A percentile compares a stretch with the other conserved stretches of the same genome.
phyloP scores from a whole-genome alignment of 805 yeast species.

The Yamadazyma ubonensis region DNA sequence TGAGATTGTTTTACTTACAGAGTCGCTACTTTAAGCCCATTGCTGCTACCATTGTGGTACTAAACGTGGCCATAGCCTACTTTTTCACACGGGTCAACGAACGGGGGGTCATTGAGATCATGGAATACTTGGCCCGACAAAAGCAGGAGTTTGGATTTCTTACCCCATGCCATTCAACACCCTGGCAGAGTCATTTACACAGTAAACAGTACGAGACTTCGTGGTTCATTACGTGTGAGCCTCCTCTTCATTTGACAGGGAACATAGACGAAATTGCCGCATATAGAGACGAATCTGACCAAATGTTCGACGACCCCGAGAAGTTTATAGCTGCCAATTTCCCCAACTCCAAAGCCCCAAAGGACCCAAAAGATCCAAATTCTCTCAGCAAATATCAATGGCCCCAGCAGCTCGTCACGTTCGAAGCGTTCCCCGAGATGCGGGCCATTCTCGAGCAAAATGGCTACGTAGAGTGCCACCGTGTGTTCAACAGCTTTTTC shows the following conservation, averaged over 20 bases:
- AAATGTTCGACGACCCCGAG: constrained; percentile 66
- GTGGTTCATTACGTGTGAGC: constrained; percentile 90
- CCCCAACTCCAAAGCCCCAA: constrained; percentile 21
- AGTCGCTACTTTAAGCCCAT: constrained; percentile 10
- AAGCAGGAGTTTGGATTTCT: constrained; percentile 65
- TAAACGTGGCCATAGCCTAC: constrained; percentile 44
- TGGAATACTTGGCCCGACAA: constrained; percentile 43
- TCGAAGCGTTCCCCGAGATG: constrained; percentile 57
- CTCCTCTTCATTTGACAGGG: constrained; percentile 57
- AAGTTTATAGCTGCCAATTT: constrained; percentile 55
- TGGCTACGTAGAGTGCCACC: constrained; percentile 43
- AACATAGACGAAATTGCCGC: constrained; percentile 24
- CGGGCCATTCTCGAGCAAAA: constrained; percentile 38
- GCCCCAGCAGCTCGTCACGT: constrained; percentile 76
- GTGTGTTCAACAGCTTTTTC: constrained; percentile 74
- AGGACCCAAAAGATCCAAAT: constrained; percentile 4
- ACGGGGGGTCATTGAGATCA: constrained; percentile 76
- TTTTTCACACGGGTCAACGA: constrained; percentile 74
- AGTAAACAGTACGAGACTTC: constrained; percentile 42
- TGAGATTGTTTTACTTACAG: constrained; percentile 12
- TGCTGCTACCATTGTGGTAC: constrained; percentile 22
- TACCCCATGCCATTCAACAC: constrained; percentile 97
- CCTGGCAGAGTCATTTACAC: constrained; percentile 86
- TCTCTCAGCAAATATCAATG: too few relatives aligned
- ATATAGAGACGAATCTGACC: constrained; percentile 87